phyloP scores from a whole-genome alignment of 192 early-diverging fungal species.

The Fimicolochytrium jonesii region DNA sequence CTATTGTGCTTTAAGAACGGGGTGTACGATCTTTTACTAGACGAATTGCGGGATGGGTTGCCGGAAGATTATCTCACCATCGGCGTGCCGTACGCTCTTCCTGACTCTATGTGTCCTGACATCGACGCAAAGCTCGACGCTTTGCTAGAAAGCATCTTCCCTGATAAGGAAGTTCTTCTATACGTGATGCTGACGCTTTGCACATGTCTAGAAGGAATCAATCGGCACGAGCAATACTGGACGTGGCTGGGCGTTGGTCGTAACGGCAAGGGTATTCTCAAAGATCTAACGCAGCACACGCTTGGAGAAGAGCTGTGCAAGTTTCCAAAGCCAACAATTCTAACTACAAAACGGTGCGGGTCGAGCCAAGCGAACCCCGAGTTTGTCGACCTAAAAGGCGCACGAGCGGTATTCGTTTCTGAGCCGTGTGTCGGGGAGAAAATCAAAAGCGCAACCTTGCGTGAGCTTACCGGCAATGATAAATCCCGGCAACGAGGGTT shows the following conservation, averaged over 20 bases:
- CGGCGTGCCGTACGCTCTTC: not conserved
- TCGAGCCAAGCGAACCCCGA: not conserved
- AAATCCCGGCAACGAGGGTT: not conserved
- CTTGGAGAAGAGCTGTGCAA: not conserved
- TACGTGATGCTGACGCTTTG: not conserved
- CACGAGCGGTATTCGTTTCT: not conserved
- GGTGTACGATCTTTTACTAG: constrained; percentile 1
- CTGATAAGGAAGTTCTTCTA: not conserved
- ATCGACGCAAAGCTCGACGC: not conserved
- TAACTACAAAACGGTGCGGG: not conserved
- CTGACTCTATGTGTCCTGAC: not conserved
- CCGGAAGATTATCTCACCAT: not conserved
- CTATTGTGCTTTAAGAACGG: not conserved
- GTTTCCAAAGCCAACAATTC: not conserved
- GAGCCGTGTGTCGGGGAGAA: not conserved
- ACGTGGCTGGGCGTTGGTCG: not conserved
- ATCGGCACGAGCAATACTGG: not conserved
- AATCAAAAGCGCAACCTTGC: not conserved
- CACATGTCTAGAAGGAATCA: not conserved
- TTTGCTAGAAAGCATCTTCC: not conserved
- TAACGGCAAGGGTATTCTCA: constrained; percentile 6
- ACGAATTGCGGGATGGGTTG: not conserved
- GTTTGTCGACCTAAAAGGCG: not conserved
- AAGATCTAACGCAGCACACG: not conserved
- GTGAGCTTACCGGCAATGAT: not conserved